phyloP scores from a whole-genome alignment of 768 basidiomycete species.

The Russula emetica region DNA sequence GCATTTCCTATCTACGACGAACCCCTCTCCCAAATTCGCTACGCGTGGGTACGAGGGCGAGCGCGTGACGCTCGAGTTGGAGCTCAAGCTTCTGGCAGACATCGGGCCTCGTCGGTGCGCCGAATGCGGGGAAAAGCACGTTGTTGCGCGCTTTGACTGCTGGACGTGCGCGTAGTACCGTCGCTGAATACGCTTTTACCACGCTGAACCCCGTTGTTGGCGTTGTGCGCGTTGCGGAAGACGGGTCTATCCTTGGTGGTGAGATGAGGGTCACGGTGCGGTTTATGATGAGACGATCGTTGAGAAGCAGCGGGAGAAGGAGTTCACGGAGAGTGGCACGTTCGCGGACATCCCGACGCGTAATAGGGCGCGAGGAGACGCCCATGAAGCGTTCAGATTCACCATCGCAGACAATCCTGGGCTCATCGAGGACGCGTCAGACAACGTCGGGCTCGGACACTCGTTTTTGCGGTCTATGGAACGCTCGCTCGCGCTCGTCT shows the following conservation, averaged over 20 bases:
- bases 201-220: constrained; percentile 93
- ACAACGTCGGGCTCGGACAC: constrained; percentile 90
- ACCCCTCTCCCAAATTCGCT: constrained; percentile 83
- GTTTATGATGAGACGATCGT: constrained; percentile 65
- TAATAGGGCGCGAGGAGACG: constrained; percentile 38
- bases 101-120: constrained; percentile 95
- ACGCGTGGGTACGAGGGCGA: constrained; percentile 74
- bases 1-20: constrained; percentile 62
- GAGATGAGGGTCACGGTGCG: constrained; percentile 40
- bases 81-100: constrained; percentile 91
- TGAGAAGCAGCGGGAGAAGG: constrained; percentile 47
- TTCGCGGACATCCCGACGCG: constrained; percentile 48
- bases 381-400: constrained; percentile 68
- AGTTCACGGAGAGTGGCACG: constrained; percentile 48
- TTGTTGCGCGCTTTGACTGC: constrained; percentile 85
- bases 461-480: constrained; percentile 92
- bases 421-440: constrained; percentile 75
- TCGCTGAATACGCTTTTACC: constrained; percentile 78
- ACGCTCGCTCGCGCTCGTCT: constrained; percentile 82
- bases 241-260: constrained; percentile 69
- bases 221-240: constrained; percentile 76
- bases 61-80: constrained; percentile 74
- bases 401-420: constrained; percentile 98
- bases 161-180: constrained; percentile 70
- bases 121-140: constrained; percentile 93